Evolutionary conservation across 495 filamentous ascomycete species (phyloP), one percentile per base, ranked within the genome.

Genomic region (Hypoxylon cercidicola): DNA sequence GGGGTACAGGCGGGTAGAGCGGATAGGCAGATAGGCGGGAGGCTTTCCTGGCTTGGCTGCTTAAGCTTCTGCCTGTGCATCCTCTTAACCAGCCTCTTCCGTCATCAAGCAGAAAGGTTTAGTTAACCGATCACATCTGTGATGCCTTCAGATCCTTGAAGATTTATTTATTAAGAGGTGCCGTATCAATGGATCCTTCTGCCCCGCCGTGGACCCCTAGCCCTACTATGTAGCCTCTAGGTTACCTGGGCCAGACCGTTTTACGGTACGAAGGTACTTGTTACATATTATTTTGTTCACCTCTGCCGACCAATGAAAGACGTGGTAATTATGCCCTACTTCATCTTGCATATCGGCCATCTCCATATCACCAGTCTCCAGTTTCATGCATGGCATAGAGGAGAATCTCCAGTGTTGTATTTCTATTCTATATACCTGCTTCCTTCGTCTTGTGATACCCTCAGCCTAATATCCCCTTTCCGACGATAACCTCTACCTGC

Each of bases 291-390:
- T 10, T 20, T 34, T 18, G 25, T 28, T 45, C 53, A 48, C 21
- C 2, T 56, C 30, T 19, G 40, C 30, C 16, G 25, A 37, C 63
- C 63, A 66, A 66, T 66, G 15, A 60, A 51, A 56, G 55, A 43
- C 15, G 25, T 32, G 25, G 7, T 15, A 56, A 53, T 60, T 55
- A 21, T 50, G 3, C 16, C 28, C 25, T 63, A 44, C 46, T 53
- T 57, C 56, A 34, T 60, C 20, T 52, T 56, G 44, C 63, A 56
- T 61, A 41, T 60, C 50, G 15, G 60, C 35, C 5, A 32, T 48
- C 47, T 35, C n/a, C 39, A 48, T 46, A 45, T 37, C 30, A 25
- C 21, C 39, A 46, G 39, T 47, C 41, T 52, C 55, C 35, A 55
- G 52, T 34, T 49, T 28, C 23, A 57, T 60, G 48, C 46, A 51